phyloP scores from a whole-genome alignment of 176 grass and related monocot genomes.

The Neostapfia colusana region DNA sequence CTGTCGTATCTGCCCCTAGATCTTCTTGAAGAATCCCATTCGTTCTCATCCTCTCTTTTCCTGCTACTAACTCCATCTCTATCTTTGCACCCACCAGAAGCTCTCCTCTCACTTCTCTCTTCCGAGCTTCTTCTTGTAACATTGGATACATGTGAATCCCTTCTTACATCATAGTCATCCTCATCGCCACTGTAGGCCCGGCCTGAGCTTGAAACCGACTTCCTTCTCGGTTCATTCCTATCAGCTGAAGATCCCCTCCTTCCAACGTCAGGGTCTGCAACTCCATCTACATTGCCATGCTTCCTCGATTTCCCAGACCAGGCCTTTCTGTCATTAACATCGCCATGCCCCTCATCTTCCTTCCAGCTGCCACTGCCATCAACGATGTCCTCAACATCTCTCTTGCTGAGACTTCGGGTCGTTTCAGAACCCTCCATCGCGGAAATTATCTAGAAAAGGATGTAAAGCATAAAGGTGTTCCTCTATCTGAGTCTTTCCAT shows the following conservation, averaged over 20 bases:
- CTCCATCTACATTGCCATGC: constrained; percentile 39
- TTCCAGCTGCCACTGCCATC: constrained; percentile 37
- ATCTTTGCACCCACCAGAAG: constrained; percentile 36
- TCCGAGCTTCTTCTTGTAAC: constrained; percentile 46
- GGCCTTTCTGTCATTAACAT: constrained; percentile 20
- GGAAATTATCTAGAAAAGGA: neutral
- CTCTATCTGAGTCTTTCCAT: neutral
- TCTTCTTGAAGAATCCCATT: constrained; percentile 51
- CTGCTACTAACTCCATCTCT: constrained; percentile 38
- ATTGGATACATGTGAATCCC: constrained; percentile 40
- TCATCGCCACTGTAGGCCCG: constrained; percentile 29
- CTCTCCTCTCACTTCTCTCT: constrained; percentile 46
- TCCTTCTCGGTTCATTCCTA: constrained; percentile 38
- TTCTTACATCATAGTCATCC: constrained; percentile 33
- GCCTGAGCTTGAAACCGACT: constrained; percentile 23
- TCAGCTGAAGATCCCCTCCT: constrained; percentile 37
- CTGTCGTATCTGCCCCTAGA: constrained; percentile 15
- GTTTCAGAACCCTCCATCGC: constrained; percentile 38
- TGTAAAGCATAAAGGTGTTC: neutral
- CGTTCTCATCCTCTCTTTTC: constrained; percentile 46
- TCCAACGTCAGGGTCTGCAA: constrained; percentile 36
- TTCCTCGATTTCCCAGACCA: constrained; percentile 49
- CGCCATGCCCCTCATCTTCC: constrained; percentile 43
- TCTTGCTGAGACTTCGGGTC: constrained; percentile 42
- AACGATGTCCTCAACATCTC: constrained; percentile 42